phyloP scores from a whole-genome alignment of 805 yeast genomes.

The Saccharomycopsis fibuligera region DNA sequence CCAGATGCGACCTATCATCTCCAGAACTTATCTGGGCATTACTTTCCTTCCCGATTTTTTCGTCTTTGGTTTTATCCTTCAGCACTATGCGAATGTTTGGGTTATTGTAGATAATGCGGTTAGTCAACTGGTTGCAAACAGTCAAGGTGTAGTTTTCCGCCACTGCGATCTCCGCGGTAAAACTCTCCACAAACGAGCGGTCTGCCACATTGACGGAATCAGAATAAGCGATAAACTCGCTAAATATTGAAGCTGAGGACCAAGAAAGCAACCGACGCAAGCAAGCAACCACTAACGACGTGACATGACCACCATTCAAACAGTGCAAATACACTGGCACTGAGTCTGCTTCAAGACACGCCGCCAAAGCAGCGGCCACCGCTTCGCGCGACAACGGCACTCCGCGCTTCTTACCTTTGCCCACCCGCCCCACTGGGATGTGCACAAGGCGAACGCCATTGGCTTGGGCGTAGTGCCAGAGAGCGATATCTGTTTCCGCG shows the following conservation, averaged over 20 bases:
- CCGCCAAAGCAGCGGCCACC: constrained; percentile 53
- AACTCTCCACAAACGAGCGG: constrained; percentile 75
- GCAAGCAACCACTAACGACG: constrained; percentile 81
- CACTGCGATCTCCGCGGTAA: constrained; percentile 52
- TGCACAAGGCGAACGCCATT: constrained; percentile 62
- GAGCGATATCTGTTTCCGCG: constrained; percentile 41
- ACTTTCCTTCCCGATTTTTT: neutral
- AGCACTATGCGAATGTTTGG: neutral
- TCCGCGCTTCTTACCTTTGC: constrained; percentile 68
- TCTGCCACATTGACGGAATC: constrained; percentile 78
- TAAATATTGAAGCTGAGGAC: constrained; percentile 82
- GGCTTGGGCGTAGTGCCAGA: constrained; percentile 45
- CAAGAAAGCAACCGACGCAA: constrained; percentile 76
- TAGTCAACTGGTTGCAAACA: neutral
- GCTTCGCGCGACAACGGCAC: constrained; percentile 70
- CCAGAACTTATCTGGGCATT: no score
- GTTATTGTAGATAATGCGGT: neutral
- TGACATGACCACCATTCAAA: constrained; percentile 81
- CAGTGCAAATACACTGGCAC: constrained; percentile 79
- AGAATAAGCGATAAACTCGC: constrained; percentile 74
- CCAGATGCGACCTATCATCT: no score
- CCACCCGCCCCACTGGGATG: constrained; percentile 53
- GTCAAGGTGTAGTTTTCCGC: constrained; percentile 2
- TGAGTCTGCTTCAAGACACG: constrained; percentile 48
- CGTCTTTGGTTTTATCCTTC: neutral